A percentile compares a stretch with the other conserved stretches of the same genome.
These are phyloP conservation scores for Hypoxylon sp. DNA, from an alignment of 2,329 filamentous ascomycete species.

Conservation along the genomic window DNA sequence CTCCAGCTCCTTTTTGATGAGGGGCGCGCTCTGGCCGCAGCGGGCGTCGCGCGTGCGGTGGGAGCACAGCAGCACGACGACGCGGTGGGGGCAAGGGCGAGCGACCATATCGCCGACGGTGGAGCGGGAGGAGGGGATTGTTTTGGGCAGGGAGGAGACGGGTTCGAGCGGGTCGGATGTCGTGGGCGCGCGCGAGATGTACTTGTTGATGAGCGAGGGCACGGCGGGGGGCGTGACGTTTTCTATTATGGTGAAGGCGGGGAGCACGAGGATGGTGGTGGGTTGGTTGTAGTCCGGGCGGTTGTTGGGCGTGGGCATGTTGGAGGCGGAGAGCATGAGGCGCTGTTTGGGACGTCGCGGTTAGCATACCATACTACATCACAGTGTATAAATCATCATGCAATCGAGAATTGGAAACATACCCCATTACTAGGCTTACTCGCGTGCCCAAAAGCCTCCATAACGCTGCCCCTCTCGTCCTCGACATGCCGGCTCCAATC, in stretches of 20 bases:
- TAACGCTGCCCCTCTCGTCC: slow-evolving; percentile 88
- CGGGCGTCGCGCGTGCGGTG: slow-evolving; percentile 95
- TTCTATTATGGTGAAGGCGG: slow-evolving; percentile 85
- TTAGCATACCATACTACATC: not conserved
- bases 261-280: slow-evolving; percentile 86
- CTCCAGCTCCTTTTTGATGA: slow-evolving; percentile 90
- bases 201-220: slow-evolving; percentile 77
- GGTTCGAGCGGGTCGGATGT: slow-evolving; percentile 74
- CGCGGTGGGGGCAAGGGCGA: slow-evolving; percentile 83
- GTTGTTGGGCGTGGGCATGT: slow-evolving; percentile 85
- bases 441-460: slow-evolving; percentile 78
- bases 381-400: not conserved
- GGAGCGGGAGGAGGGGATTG: slow-evolving; percentile 53
- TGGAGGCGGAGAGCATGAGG: slow-evolving; percentile 92
- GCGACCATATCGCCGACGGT: slow-evolving; percentile 58
- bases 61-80: slow-evolving; percentile 92
- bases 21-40: slow-evolving; percentile 92
- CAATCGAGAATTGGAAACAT: slow-evolving; percentile 54
- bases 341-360: slow-evolving; percentile 66
- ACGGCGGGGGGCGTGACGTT: slow-evolving; percentile 84
- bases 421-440: slow-evolving; percentile 78
- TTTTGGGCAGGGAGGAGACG: slow-evolving; percentile 56
- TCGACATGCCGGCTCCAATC: slow-evolving; percentile 94
- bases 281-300: slow-evolving; percentile 74
- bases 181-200: slow-evolving; percentile 81